Conservation (phyloP, 306 rosid genomes). For the Lathyrus sativus region DNA sequence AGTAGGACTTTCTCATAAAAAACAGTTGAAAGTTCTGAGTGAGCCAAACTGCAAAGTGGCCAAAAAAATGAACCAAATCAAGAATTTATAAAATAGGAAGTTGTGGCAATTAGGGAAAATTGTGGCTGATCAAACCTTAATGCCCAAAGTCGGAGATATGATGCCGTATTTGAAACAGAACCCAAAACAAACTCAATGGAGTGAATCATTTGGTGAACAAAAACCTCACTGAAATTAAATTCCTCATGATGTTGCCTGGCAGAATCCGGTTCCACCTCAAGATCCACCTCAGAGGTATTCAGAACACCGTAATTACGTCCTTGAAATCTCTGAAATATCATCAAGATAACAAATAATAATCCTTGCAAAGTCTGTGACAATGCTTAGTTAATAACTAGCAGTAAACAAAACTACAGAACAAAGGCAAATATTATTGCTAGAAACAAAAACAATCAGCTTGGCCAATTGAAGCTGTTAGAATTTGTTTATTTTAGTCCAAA, state of each 20-base stretch:
- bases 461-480: slow-evolving; percentile 11
- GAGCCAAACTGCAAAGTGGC: slow-evolving; percentile 82
- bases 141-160: slow-evolving; percentile 99
- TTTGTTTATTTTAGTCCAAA: slow-evolving; percentile 29
- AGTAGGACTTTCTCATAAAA: slow-evolving; percentile 98
- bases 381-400: slow-evolving; percentile 30
- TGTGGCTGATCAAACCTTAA: slow-evolving; percentile 64
- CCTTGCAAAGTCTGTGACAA: slow-evolving; percentile 29
- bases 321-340: slow-evolving; percentile 76
- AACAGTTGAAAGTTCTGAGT: slow-evolving; percentile 95
- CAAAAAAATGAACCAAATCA: slow-evolving; percentile 36
- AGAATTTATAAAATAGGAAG: slow-evolving; percentile 29
- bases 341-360: slow-evolving; percentile 37
- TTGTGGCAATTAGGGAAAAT: slow-evolving; percentile 25
- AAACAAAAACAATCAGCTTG: slow-evolving; percentile 24
- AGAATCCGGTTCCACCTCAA: slow-evolving; percentile 83
- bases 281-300: slow-evolving; percentile 80
- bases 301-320: slow-evolving; percentile 88
- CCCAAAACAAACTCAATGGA: slow-evolving; percentile 96
- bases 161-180: slow-evolving; percentile 97
- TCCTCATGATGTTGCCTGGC: slow-evolving; percentile 86
- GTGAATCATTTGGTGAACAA: slow-evolving; percentile 99
- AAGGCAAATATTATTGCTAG: slow-evolving; percentile 34
- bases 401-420: slow-evolving; percentile 28
- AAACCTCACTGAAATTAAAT: slow-evolving; percentile 91